Evolutionary conservation across 768 basidiomycete species (phyloP).

Genomic region (Terana coerulea): DNA sequence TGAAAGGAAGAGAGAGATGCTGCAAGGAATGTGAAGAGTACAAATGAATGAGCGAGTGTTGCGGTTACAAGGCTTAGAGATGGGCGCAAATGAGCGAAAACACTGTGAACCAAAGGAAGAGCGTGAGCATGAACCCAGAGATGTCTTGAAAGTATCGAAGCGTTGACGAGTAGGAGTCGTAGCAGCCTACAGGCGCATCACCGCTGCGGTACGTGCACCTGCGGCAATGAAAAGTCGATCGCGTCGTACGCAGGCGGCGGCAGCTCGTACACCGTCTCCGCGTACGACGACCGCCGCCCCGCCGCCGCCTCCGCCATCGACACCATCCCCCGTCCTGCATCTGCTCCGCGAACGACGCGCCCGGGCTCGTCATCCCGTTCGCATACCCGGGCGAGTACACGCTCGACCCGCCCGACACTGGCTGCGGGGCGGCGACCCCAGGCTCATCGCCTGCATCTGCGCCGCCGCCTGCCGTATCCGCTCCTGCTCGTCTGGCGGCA

Average conservation of each 20-base stretch:
- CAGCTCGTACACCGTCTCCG: conserved; percentile 40
- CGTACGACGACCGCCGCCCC: conserved; percentile 17
- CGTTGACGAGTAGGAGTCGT: too few relatives aligned
- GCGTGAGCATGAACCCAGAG: background rate
- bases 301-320: background rate
- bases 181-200: background rate
- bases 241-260: conserved; percentile 64
- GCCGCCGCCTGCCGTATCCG: background rate
- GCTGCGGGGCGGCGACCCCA: background rate
- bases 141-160: too few relatives aligned
- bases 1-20: background rate
- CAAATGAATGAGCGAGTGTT: background rate
- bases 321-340: conserved; percentile 8
- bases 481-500: conserved; percentile 6
- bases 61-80: background rate
- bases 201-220: conserved; percentile 7
- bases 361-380: too few relatives aligned
- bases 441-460: conserved; percentile 3
- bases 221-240: conserved; percentile 43
- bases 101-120: background rate
- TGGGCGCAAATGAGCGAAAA: background rate
- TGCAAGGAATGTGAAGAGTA: background rate
- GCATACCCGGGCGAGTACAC: too few relatives aligned
- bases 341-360: background rate
- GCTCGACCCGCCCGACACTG: too few relatives aligned